Evolutionary conservation across 805 yeast species (phyloP).

Genomic region (Cyberlindnera euphorbiae): DNA sequence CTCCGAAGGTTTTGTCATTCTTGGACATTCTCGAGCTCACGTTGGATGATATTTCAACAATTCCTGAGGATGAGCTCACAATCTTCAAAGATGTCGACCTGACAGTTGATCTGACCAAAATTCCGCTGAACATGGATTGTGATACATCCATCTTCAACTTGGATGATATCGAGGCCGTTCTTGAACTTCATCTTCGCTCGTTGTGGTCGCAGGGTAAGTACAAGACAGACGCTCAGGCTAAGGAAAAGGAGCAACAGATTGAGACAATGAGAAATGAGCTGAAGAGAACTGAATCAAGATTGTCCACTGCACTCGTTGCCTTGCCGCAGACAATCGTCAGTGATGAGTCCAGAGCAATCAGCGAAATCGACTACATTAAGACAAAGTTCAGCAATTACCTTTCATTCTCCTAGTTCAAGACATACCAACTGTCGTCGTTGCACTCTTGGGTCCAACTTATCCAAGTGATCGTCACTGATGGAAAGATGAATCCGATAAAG

Average conservation of each 20-base stretch:
- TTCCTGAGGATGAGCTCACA: constrained; percentile 10
- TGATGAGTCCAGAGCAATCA: constrained; percentile 20
- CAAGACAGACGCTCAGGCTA: constrained; percentile 17
- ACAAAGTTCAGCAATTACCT: constrained; percentile 40
- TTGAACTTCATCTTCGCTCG: constrained; percentile 27
- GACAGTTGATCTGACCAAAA: constrained; percentile 37
- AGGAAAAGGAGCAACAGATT: constrained; percentile 13
- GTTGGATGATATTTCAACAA: constrained; percentile 37
- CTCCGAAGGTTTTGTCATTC: constrained; percentile 64
- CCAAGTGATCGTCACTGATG: constrained; percentile 66
- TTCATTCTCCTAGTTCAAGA: constrained; percentile 42
- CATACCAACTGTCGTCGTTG: constrained; percentile 54
- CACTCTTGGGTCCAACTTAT: constrained; percentile 83
- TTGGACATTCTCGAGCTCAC: constrained; percentile 66
- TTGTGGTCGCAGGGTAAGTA: constrained; percentile 19
- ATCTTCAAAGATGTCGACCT: constrained; percentile 29
- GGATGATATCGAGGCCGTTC: constrained; percentile 33
- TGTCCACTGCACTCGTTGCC: constrained; percentile 10
- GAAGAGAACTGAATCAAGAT: constrained; percentile 13
- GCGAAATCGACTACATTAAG: constrained; percentile 25
- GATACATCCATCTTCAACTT: constrained; percentile 38
- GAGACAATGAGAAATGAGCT: constrained; percentile 16
- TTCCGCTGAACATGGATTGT: constrained; percentile 27
- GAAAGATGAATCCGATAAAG: constrained; percentile 38
- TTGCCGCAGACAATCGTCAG: constrained; percentile 19